These are phyloP conservation scores for Cyclotella atomus DNA, from an alignment of 108 stramenopile species.

Conservation along the genomic window DNA sequence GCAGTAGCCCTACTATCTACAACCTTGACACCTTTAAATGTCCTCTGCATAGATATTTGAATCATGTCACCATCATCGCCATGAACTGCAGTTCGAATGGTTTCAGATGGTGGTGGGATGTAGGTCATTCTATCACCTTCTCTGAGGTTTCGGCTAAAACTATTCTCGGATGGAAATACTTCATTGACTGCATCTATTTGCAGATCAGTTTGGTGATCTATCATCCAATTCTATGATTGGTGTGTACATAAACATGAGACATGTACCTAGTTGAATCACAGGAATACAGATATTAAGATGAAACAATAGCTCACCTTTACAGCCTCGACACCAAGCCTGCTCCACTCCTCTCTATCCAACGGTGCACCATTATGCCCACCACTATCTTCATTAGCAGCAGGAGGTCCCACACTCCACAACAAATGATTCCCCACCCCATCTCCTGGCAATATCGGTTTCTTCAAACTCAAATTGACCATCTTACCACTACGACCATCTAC, in stretches of 20 bases:
- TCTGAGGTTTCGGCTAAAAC: background rate
- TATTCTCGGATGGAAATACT: slow-evolving; percentile 7
- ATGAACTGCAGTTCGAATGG: slow-evolving; percentile 12
- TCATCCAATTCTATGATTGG: slow-evolving; percentile 7
- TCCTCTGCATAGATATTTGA: slow-evolving; percentile 18
- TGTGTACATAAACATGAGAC: background rate
- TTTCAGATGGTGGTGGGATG: background rate
- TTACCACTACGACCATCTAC: slow-evolving; percentile 23
- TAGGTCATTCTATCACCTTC: background rate
- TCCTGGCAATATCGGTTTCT: slow-evolving; percentile 16
- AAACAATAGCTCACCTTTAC: slow-evolving; percentile 7
- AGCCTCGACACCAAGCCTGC: slow-evolving; percentile 8
- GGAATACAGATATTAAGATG: background rate
- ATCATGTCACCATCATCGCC: slow-evolving; percentile 28
- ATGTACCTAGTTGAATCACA: no score
- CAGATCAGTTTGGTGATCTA: slow-evolving; percentile 11
- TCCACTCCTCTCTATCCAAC: background rate
- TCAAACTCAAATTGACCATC: background rate
- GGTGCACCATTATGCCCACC: slow-evolving; percentile 9
- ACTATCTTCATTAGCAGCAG: background rate
- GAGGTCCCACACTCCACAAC: slow-evolving; percentile 22
- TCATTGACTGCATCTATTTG: slow-evolving; percentile 14
- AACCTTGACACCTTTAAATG: slow-evolving; percentile 13
- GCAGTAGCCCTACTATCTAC: slow-evolving; percentile 17
- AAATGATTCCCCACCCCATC: slow-evolving; percentile 27